These are phyloP conservation scores for Diaporthe aspalathi DNA, from an alignment of 2,329 filamentous ascomycete genomes.

Conservation along the genomic window DNA sequence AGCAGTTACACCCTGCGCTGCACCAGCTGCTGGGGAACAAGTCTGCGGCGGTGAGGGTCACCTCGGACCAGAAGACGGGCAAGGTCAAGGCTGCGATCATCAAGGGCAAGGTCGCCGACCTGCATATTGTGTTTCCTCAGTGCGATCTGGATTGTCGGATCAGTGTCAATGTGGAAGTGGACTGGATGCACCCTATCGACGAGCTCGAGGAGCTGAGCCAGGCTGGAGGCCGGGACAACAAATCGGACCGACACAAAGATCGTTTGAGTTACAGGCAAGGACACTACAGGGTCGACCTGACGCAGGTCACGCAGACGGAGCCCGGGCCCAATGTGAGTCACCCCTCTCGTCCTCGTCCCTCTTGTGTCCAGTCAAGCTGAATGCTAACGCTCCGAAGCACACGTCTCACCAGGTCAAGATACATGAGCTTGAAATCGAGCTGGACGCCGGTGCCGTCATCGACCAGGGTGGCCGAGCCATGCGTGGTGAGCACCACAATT, in stretches of 20 bases:
- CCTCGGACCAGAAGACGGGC: slow-evolving; percentile 78
- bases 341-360: background rate
- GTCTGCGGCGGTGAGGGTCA: slow-evolving; percentile 75
- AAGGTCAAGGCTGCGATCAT: slow-evolving; percentile 84
- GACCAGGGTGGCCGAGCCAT: slow-evolving; percentile 72
- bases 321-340: slow-evolving; percentile 51
- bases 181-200: slow-evolving; percentile 77
- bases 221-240: slow-evolving; percentile 52
- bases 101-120: slow-evolving; percentile 87
- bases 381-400: slow-evolving; percentile 14
- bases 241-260: slow-evolving; percentile 82
- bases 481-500: slow-evolving; percentile 66
- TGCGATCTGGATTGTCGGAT: slow-evolving; percentile 89
- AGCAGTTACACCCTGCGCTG: slow-evolving; percentile 73
- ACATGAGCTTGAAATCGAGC: slow-evolving; percentile 85
- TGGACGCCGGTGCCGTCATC: slow-evolving; percentile 72
- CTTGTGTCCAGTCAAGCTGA: background rate
- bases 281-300: slow-evolving; percentile 90
- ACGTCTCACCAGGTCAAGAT: slow-evolving; percentile 63
- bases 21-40: slow-evolving; percentile 67
- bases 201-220: slow-evolving; percentile 58
- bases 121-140: slow-evolving; percentile 86
- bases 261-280: slow-evolving; percentile 90
- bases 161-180: slow-evolving; percentile 94
- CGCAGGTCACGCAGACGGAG: slow-evolving; percentile 77